Evolutionary conservation across 768 basidiomycete species (phyloP), one percentile per base, ranked within the genome.

Genomic region (Hericium erinaceus): DNA sequence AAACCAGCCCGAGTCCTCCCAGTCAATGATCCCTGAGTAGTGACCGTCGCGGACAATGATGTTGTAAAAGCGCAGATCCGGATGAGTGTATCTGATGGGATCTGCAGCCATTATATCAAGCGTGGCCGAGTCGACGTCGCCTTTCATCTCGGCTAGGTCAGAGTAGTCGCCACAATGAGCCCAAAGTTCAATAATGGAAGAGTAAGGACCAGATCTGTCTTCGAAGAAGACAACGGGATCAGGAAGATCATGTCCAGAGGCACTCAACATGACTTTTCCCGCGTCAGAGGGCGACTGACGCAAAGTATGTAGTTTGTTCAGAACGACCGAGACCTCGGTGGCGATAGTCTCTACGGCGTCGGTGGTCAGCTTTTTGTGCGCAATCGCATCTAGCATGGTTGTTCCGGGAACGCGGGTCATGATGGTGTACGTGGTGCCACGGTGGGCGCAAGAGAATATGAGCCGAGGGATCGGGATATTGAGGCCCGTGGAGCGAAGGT

Each of bases 1-100:
- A 0, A 67, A 69, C 61, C 65, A 65, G 39, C 68, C 76, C 60
- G 68, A 68, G 22, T 74, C 68, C 24, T 49, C 67, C 28, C 41
- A 44, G 41, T 44, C 41, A 18, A 44, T 44, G 15, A 44, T 44
- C 13, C 41, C 41, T 16, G 41, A 44, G 7, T n/a, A 16, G 13
- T 44, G 41, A 16, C 41, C 41, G 20, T 44, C 41, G 41, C 41
- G 41, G 41, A 44, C 41, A 18, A 44, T 44, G 9, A 44, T 44
- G 20, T 44, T 44, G 15, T 44, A 44, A 44, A 44, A 44, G 20
- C 41, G 41, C 41, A 44, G 20, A 44, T 44, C 41, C 41, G 41
- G 41, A 44, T 44, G 41, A 9, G n/a, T 12, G 20, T 44, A 44
- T 16, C 41, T 15, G 41, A 44, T 44, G 41, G 41, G 41, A 16